These are phyloP conservation scores for Scheffersomyces insectosa DNA, from an alignment of 1,139 yeast species.

Conservation along the genomic window DNA sequence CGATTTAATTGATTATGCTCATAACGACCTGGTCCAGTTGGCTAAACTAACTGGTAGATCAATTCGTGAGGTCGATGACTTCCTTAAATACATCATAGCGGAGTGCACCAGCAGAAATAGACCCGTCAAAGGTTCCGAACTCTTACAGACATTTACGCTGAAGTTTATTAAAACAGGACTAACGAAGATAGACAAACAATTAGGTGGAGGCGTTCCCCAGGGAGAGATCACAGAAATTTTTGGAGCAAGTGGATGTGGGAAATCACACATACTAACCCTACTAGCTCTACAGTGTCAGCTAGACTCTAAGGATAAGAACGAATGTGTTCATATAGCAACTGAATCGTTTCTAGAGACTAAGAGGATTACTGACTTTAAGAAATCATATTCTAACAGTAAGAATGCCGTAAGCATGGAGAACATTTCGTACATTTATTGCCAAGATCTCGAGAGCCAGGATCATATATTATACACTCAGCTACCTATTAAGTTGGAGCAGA, in stretches of 20 bases:
- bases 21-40: slow-evolving; percentile 23
- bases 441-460: slow-evolving; percentile 71
- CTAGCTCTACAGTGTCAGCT: slow-evolving; percentile 59
- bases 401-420: slow-evolving; percentile 40
- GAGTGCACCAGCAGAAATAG: slow-evolving; percentile 1
- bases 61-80: slow-evolving; percentile 45
- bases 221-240: slow-evolving; percentile 75
- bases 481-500: slow-evolving; percentile 52
- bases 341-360: slow-evolving; percentile 72
- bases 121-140: slow-evolving; percentile 5
- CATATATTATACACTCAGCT: slow-evolving; percentile 72
- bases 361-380: slow-evolving; percentile 42
- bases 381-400: slow-evolving; percentile 15
- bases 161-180: slow-evolving; percentile 60
- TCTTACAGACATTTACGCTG: slow-evolving; percentile 8
- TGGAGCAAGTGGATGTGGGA: slow-evolving; percentile 86
- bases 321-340: slow-evolving; percentile 70
- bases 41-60: slow-evolving; percentile 50
- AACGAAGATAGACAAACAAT: slow-evolving; percentile 48
- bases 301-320: slow-evolving; percentile 29
- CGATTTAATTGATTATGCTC: slow-evolving; percentile 20
- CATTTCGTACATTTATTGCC: slow-evolving; percentile 63
- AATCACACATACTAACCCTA: slow-evolving; percentile 74
- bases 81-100: slow-evolving; percentile 26
- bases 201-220: slow-evolving; percentile 70